A percentile compares a stretch with the other conserved stretches of the same genome.
These are phyloP conservation scores for Daldinia grandis DNA, from an alignment of 495 filamentous ascomycete species.

Conservation along the genomic window DNA sequence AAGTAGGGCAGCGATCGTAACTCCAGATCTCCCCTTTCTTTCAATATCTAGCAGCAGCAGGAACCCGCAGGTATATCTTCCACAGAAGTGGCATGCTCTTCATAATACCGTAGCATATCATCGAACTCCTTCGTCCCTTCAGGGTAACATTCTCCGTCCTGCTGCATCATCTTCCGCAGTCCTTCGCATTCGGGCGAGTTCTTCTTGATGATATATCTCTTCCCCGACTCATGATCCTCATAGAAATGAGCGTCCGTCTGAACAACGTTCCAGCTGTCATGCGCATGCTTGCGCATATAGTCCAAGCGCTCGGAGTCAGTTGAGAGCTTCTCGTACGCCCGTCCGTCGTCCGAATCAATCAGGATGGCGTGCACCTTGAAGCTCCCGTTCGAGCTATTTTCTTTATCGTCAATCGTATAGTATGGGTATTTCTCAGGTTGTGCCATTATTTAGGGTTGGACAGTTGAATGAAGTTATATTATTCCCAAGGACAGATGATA, in stretches of 20 bases:
- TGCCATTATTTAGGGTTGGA: background rate
- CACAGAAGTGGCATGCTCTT: background rate
- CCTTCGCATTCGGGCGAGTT: constrained; percentile 5
- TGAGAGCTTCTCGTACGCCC: constrained; percentile 14
- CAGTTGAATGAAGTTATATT: background rate
- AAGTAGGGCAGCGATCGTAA: no score
- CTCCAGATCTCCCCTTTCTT: no score
- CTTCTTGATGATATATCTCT: constrained; percentile 1
- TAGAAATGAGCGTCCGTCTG: background rate
- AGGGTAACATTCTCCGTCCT: constrained; percentile 4
- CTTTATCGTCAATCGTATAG: constrained; percentile 9
- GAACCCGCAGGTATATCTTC: background rate
- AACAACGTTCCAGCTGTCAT: constrained; percentile 13
- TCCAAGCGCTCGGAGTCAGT: constrained; percentile 3
- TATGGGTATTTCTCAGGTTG: constrained; percentile 1
- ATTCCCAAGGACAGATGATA: no score
- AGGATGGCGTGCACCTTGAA: constrained; percentile 3
- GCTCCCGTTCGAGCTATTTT: background rate
- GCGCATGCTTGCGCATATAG: constrained; percentile 9
- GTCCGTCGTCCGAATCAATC: constrained; percentile 10
- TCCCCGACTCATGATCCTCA: background rate
- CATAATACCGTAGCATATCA: constrained; percentile 11
- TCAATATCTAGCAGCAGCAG: no score
- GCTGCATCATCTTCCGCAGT: background rate
- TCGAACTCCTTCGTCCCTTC: constrained; percentile 11